phyloP scores from a whole-genome alignment of 148 eudicot species.

The Chenopodium quinoa region DNA sequence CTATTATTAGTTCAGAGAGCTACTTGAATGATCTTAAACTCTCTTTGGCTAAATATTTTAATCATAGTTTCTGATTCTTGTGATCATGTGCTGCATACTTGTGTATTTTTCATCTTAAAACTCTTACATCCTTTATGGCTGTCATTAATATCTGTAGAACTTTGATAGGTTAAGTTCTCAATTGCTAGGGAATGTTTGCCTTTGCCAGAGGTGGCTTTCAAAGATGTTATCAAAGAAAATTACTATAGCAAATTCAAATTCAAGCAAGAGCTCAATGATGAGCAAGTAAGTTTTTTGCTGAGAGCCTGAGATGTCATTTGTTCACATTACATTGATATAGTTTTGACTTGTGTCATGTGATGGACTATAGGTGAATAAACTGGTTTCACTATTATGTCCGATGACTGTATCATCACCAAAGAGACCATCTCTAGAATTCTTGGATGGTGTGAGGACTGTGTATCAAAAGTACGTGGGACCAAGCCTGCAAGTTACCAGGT shows the following conservation, averaged over 20 bases:
- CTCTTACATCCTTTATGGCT: not conserved
- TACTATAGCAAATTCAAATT: slow-evolving; percentile 46
- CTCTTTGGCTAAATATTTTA: not conserved
- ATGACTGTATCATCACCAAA: slow-evolving; percentile 12
- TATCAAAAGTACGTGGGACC: slow-evolving; percentile 5
- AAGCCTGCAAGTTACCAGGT: slow-evolving; percentile 11
- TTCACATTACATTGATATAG: not conserved
- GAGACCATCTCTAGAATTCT: slow-evolving; percentile 8
- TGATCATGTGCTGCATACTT: not conserved
- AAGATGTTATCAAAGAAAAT: slow-evolving; percentile 48
- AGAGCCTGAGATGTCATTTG: not conserved
- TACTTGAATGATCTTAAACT: not conserved
- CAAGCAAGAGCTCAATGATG: slow-evolving; percentile 48
- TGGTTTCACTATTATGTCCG: slow-evolving; percentile 30
- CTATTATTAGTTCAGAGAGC: not conserved
- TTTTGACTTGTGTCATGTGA: slow-evolving; percentile 8
- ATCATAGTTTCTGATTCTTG: not conserved
- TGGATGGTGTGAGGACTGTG: not conserved
- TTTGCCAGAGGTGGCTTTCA: slow-evolving; percentile 53
- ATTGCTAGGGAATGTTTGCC: slow-evolving; percentile 67
- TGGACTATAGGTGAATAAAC: slow-evolving; percentile 25
- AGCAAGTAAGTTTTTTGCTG: slow-evolving; percentile 40
- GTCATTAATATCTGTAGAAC: slow-evolving; percentile 1
- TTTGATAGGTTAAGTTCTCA: slow-evolving; percentile 56
- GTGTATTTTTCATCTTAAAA: not conserved